phyloP scores from a whole-genome alignment of 1,139 yeast species.

The Candida sanyaensis region DNA sequence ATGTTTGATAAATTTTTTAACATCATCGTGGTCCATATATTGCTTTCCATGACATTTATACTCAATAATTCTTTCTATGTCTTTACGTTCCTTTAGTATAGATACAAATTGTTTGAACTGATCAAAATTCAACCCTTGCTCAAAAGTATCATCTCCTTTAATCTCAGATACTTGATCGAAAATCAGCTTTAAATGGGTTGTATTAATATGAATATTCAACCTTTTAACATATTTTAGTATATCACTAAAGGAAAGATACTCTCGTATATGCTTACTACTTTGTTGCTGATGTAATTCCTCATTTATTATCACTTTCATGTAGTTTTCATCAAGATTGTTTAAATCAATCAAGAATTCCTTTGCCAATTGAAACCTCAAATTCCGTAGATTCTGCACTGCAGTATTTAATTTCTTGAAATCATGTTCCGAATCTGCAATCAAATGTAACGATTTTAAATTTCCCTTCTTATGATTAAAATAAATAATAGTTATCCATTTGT shows the following conservation, averaged over 20 bases:
- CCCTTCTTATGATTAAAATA: conserved; percentile 64
- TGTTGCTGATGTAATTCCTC: conserved; percentile 11
- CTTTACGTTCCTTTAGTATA: conserved; percentile 36
- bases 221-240: conserved; percentile 64
- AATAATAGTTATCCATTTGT: conserved; percentile 79
- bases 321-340: conserved; percentile 28
- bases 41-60: conserved; percentile 27
- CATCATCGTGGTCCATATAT: conserved; percentile 45
- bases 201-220: conserved; percentile 62
- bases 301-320: conserved; percentile 24
- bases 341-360: conserved; percentile 34
- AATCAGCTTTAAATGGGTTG: conserved; percentile 31
- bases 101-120: conserved; percentile 77
- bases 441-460: conserved; percentile 60
- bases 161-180: conserved; percentile 42
- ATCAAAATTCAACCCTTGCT: conserved; percentile 51
- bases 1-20: conserved; percentile 46
- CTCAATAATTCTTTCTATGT: conserved; percentile 35
- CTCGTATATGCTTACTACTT: conserved; percentile 24
- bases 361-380: conserved; percentile 33
- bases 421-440: conserved; percentile 65
- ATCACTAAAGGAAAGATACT: conserved; percentile 63
- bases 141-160: conserved; percentile 10
- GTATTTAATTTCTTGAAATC: conserved; percentile 59
- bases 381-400: conserved; percentile 58